Base-by-base conservation (phyloP, 164 flowering plant genomes). In the Vitis labrusca region DNA sequence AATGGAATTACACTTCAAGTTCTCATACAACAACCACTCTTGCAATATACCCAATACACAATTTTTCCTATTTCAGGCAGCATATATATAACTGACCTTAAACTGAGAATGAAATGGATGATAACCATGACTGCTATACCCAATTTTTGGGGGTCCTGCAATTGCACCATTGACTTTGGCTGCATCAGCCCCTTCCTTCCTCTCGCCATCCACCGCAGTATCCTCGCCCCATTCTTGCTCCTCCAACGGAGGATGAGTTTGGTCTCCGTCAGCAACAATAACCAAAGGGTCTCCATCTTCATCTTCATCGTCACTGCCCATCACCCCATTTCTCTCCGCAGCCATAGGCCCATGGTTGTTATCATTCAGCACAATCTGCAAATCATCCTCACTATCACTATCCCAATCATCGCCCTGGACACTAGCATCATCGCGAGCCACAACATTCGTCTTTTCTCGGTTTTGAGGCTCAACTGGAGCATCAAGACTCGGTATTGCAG, bases 311-410 rank as follows among this genome's bases (percentile, higher is more conserved):
- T 78, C 91, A 44, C 79, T 78, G 2, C 73, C 87, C 65, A 61
- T 52, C 73, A 79, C 47, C 66, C 69, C 85, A 66, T 81, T 77
- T 71, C 90, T 74, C 66, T 81, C 86, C 81, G 78, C 63, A 3
- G 77, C 84, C 64, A 73, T 66, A 12, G 79, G 85, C 15, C 78
- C 86, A 30, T 73, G 85, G 52, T 60, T 50, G 19, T 75, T 74
- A 47, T 91, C 98, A 74, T 96, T 93, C 76, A 96, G 81, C 17
- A 96, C 97, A 71, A 96, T 96, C 84, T 91, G 94, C 80, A 96
- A 77, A 82, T 92, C 99, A 69, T 92, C 99, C 53, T 96, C 98
- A 74, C 99, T 96, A 49, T 94, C 96, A 80, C 97, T 91, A 58
- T 90, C 97, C 91, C 94, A 89, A 69, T 89, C 96, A 32, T 89